Evolutionary conservation across 148 eudicot genomes (phyloP), one percentile per base, ranked within the genome.

Genomic region (Pouteria glomerata): DNA sequence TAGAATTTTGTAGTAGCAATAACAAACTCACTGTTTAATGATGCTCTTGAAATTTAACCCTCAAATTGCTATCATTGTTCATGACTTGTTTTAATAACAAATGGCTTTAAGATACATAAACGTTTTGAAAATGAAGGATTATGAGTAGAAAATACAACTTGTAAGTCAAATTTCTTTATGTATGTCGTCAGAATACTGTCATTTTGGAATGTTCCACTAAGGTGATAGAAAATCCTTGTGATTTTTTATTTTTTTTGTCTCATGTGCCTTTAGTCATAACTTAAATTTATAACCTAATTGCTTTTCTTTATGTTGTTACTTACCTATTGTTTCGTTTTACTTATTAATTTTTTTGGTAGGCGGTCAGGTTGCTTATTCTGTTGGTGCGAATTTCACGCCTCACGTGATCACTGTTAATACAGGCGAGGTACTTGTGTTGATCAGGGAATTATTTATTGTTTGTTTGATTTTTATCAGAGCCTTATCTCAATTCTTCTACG

Each of bases 341-440:
- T 1, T 27, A 10, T 23, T 14, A 19, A 26, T 65, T 35, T 7
- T 1, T 23, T 47, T 42, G 97, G 44, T 10, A 39, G 44, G 44
- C 0, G 44, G 10, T 5, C 10, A 10, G 44, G 44, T 10, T 4
- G 5, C 44, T 39, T 39, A 39, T 10, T 90, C 82, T 16, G 82
- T 77, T 62, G 88, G 93, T 63, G 87, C 81, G 63, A 83, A 82
- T 70, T 88, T 88, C 83, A 86, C 87, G 1, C 87, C 89, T 8
- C 96, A 90, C 77, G 85, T 90, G 83, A 83, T 90, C 55, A 86
- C 91, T 47, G 89, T 90, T 73, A 69, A 80, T 74, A 62, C 44
- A 72, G 65, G 65, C 65, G 65, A 61, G 65, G 74, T 71, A 71
- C 51, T 41, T 58, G n/a, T 27, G 29, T 58, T 8, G 4, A 42